Evolutionary conservation across 2,329 filamentous ascomycete species (phyloP).

Genomic region (Phialocephala sp.): DNA sequence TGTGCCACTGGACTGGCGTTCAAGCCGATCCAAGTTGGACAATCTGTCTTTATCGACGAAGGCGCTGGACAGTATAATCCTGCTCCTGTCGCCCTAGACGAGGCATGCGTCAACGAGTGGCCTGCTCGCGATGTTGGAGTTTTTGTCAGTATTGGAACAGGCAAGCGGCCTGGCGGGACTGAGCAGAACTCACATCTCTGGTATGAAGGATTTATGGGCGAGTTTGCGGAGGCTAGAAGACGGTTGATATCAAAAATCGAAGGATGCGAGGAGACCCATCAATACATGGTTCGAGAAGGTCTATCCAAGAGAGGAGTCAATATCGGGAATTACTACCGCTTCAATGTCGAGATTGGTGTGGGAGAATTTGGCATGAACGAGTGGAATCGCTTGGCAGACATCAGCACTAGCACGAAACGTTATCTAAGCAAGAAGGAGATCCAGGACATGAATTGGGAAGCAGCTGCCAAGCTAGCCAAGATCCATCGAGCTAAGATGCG

Average conservation of each 20-base stretch:
- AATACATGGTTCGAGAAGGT: constrained; percentile 81
- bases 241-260: constrained; percentile 91
- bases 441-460: constrained; percentile 76
- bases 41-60: constrained; percentile 93
- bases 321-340: constrained; percentile 87
- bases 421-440: constrained; percentile 79
- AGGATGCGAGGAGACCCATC: constrained; percentile 89
- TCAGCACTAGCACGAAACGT: constrained; percentile 87
- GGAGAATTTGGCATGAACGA: constrained; percentile 99
- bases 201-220: constrained; percentile 93
- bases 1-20: constrained; percentile 90
- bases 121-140: constrained; percentile 91
- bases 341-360: constrained; percentile 97
- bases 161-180: constrained; percentile 73
- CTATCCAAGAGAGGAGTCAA: constrained; percentile 80
- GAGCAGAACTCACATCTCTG: constrained; percentile 78
- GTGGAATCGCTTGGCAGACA: constrained; percentile 92
- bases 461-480: constrained; percentile 81
- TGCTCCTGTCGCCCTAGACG: constrained; percentile 81
- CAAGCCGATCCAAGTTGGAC: constrained; percentile 92
- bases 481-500: constrained; percentile 73
- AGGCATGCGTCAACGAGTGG: constrained; percentile 93
- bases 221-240: constrained; percentile 87
- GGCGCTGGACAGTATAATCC: constrained; percentile 93
- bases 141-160: constrained; percentile 93